Evolutionary conservation across 345 rosid genomes (phyloP), one percentile per base, ranked within the genome.

Genomic region (Arabidopsis suecica): DNA sequence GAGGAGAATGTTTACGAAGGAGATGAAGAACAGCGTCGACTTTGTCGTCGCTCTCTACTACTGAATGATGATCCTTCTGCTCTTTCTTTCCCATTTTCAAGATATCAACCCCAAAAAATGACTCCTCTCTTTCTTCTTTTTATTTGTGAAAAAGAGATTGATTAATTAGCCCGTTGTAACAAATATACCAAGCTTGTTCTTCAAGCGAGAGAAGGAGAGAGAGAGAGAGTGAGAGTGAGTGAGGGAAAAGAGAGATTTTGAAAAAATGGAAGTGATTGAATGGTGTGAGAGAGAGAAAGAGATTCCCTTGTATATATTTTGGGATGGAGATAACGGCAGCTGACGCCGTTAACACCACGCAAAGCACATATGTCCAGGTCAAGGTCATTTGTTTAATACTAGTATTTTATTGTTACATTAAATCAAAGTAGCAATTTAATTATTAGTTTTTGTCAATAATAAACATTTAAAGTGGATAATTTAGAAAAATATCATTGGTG

Each of bases 51-150:
- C 12, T 69, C 48, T 69, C 74, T 42, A 38, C 13, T 47, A 18
- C 38, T 57, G 22, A 38, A 20, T 42, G 65, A 60, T 65, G 60
- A 64, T 77, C 73, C 7, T 56, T 71, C 63, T 66, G 77, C 53
- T 89, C 93, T 80, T 84, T 89, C 88, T 89, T 89, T 76, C 89
- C 90, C 99, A 90, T 91, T 84, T 82, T 77, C 44, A 25, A 66
- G 6, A 60, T 37, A 48, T 71, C 34, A 56, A 30, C 5, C 1
- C 54, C 7, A 14, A 3, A 56, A 44, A 9, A 47, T 55, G 1
- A 25, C 5, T 36, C 14, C 30, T 69, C 44, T 68, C 34, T 14
- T 69, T 16, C 20, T 23, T 37, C 9, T 37, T n/a, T 61, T 62
- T n/a, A 23, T 33, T 6, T 62, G 25, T 54, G 30, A 30, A 61